Evolutionary conservation across 2,329 filamentous ascomycete genomes (phyloP).

Genomic region (Trichoderma pleuroti): DNA sequence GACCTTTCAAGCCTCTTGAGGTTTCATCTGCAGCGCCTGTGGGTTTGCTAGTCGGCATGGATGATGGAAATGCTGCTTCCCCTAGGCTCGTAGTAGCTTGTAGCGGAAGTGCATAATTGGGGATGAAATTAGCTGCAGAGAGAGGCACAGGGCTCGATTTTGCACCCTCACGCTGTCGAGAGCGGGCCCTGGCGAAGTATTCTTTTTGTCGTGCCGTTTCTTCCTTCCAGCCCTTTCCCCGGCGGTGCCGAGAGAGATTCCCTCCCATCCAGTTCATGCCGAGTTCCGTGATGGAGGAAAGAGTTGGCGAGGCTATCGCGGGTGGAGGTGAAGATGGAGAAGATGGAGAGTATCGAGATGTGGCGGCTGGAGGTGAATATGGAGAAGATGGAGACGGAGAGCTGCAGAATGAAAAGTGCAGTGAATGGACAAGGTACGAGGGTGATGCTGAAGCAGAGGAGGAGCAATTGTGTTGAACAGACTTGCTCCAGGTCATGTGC

Average conservation of each 20-base stretch:
- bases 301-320: too few relatives aligned
- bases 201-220: conserved; percentile 36
- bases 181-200: conserved; percentile 38
- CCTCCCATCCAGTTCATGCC: conserved; percentile 44
- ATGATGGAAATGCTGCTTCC: neutral
- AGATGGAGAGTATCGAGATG: neutral
- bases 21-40: neutral
- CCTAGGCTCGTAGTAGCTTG: neutral
- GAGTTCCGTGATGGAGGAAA: neutral
- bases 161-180: conserved; percentile 21
- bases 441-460: neutral
- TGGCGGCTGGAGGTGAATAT: neutral
- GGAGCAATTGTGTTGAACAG: neutral
- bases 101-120: conserved; percentile 26
- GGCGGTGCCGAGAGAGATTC: conserved; percentile 36
- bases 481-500: neutral
- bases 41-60: neutral
- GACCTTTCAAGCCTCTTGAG: neutral
- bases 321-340: neutral
- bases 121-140: conserved; percentile 25
- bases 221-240: conserved; percentile 32
- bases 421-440: neutral
- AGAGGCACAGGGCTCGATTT: neutral
- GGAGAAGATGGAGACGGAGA: neutral
- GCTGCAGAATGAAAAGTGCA: neutral